Conservation (phyloP, 2,329 filamentous ascomycete species). For the Polychaeton citri region DNA sequence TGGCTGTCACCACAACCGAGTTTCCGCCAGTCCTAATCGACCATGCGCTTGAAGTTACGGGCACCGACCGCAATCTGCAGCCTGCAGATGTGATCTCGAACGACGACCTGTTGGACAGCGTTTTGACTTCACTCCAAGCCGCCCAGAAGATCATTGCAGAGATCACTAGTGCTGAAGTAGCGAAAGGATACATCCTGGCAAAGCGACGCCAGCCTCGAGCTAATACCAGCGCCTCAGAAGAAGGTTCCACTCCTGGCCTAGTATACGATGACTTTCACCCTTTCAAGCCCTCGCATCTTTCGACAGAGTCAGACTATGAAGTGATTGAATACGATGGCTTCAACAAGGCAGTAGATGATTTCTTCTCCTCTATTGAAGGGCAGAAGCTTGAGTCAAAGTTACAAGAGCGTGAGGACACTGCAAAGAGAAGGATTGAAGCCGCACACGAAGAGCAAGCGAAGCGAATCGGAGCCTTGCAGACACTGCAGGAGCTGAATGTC, state of each 20-base stretch:
- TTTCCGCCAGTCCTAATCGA: constrained; percentile 79
- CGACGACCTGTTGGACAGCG: constrained; percentile 47
- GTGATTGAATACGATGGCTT: constrained; percentile 72
- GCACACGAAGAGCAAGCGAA: constrained; percentile 73
- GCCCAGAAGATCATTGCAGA: constrained; percentile 57
- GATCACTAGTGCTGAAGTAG: constrained; percentile 50
- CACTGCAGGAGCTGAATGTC: constrained; percentile 68
- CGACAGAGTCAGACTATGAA: constrained; percentile 48
- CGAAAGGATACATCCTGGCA: constrained; percentile 80
- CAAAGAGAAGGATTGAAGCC: constrained; percentile 74
- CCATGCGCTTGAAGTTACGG: constrained; percentile 59
- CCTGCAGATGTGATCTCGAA: constrained; percentile 58
- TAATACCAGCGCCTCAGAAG: constrained; percentile 17
- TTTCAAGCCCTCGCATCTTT: constrained; percentile 71
- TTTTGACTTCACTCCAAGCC: constrained; percentile 55
- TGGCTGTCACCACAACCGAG: constrained; percentile 77
- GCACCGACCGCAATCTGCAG: constrained; percentile 55
- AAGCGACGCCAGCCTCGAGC: constrained; percentile 30
- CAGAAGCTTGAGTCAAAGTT: constrained; percentile 79
- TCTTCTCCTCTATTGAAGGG: constrained; percentile 91
- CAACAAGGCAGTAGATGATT: constrained; percentile 89
- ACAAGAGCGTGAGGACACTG: constrained; percentile 66
- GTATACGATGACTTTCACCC: constrained; percentile 95
- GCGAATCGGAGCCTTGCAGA: constrained; percentile 70
- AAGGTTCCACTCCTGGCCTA: constrained; percentile 29